Percentiles rank a stretch among this genome's conserved stretches.
These are phyloP conservation scores for Populus pruinosa DNA, from an alignment of 345 rosid genomes.

Conservation along the genomic window DNA sequence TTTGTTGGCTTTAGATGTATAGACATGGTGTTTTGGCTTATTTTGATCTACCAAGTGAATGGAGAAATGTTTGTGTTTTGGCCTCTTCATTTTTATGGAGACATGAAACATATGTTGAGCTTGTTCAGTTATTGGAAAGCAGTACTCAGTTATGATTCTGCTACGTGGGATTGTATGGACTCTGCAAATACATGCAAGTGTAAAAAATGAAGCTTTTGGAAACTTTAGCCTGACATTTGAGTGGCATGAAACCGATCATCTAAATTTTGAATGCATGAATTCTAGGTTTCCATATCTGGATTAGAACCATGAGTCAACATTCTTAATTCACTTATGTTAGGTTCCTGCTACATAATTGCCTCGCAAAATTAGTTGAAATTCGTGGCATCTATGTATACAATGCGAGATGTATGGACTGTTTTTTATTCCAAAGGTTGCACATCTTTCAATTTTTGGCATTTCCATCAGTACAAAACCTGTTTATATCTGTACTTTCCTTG, in stretches of 20 bases:
- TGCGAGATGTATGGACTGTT: not conserved
- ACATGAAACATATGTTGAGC: not conserved
- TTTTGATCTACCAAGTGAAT: not conserved
- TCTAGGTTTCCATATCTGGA: not conserved
- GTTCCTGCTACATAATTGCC: not conserved
- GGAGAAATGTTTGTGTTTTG: not conserved
- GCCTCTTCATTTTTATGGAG: conserved; percentile 11
- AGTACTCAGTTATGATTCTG: not conserved
- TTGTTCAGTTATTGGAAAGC: conserved; percentile 3
- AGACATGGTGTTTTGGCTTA: not conserved
- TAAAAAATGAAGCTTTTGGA: not conserved
- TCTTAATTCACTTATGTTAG: not conserved
- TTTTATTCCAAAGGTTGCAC: not conserved
- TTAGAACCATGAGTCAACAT: not conserved
- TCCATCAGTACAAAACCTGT: not conserved
- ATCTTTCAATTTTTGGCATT: not conserved
- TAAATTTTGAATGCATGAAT: conserved; percentile 6
- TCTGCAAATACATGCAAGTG: not conserved
- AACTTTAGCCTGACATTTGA: conserved; percentile 1
- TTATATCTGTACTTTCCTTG: not conserved
- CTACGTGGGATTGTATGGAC: not conserved
- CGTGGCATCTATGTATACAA: not conserved
- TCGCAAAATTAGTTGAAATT: not conserved
- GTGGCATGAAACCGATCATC: not conserved
- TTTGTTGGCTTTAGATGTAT: conserved; percentile 12